phyloP scores from a whole-genome alignment of 169 alveolate genomes.

The Cryptosporidium ryanae region DNA sequence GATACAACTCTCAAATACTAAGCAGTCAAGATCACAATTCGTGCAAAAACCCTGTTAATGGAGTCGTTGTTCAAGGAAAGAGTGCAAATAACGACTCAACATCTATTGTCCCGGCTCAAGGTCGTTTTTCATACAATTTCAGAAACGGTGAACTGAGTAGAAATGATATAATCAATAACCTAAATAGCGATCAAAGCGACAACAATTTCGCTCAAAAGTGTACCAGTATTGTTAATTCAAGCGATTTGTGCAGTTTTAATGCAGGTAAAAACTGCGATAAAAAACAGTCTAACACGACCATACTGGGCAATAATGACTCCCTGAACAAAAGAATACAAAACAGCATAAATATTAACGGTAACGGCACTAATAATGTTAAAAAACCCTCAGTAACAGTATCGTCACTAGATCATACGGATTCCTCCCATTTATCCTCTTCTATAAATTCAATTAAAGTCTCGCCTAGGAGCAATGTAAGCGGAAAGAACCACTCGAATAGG shows the following conservation, averaged over 20 bases:
- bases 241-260: too few relatives aligned
- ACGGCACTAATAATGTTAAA: background rate
- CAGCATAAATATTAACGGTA: background rate
- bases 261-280: background rate
- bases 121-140: background rate
- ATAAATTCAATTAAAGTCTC: constrained; percentile 54
- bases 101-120: background rate
- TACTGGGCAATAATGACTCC: background rate
- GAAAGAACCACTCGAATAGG: constrained; percentile 36
- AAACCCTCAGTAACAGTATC: constrained; percentile 33
- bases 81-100: background rate
- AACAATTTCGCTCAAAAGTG: too few relatives aligned
- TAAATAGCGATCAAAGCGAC: background rate
- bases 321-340: background rate
- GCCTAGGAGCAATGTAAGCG: constrained; percentile 25
- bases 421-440: constrained; percentile 57
- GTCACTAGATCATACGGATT: constrained; percentile 59
- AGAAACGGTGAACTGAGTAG: background rate
- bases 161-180: background rate
- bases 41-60: background rate
- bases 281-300: background rate
- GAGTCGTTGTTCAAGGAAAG: background rate
- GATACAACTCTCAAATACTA: background rate
- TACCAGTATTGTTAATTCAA: too few relatives aligned
- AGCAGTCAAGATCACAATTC: background rate